Percentiles rank a stretch among this genome's conserved stretches.
These are phyloP conservation scores for Tetragonia tetragonoides DNA, from an alignment of 148 eudicot genomes.

Conservation along the genomic window DNA sequence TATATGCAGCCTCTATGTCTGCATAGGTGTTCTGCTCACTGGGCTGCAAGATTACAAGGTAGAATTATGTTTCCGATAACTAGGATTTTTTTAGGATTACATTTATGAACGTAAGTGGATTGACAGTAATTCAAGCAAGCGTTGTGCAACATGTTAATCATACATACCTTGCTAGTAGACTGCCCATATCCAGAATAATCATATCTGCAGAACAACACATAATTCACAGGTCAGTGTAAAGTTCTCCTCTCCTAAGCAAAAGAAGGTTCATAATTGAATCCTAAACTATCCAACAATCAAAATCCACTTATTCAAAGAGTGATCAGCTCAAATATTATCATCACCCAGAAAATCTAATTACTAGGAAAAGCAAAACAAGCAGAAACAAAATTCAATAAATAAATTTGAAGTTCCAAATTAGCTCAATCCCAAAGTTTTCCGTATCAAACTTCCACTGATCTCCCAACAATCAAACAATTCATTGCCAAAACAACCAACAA, in stretches of 20 bases:
- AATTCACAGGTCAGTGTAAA: conserved; percentile 8
- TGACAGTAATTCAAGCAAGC: background rate
- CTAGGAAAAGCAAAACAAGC: background rate
- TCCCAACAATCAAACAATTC: conserved; percentile 13
- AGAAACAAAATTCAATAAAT: background rate
- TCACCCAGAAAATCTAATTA: background rate
- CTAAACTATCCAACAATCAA: background rate
- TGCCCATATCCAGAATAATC: conserved; percentile 96
- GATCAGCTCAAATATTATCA: background rate
- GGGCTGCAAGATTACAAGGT: conserved; percentile 47
- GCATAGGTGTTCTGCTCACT: conserved; percentile 93
- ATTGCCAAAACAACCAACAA: background rate
- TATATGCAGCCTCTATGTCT: conserved; percentile 89
- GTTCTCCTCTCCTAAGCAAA: background rate
- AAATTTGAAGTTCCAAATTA: background rate
- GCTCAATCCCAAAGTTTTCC: background rate
- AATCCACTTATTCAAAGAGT: background rate
- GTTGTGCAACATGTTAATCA: background rate
- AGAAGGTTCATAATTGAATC: background rate
- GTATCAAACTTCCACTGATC: background rate
- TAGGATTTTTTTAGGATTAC: background rate
- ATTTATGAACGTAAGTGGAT: background rate
- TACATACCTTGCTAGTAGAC: conserved; percentile 86
- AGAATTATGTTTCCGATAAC: background rate
- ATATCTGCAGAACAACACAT: conserved; percentile 52